Base-by-base conservation (phyloP, 495 filamentous ascomycete genomes). In the Xylaria longipes region DNA sequence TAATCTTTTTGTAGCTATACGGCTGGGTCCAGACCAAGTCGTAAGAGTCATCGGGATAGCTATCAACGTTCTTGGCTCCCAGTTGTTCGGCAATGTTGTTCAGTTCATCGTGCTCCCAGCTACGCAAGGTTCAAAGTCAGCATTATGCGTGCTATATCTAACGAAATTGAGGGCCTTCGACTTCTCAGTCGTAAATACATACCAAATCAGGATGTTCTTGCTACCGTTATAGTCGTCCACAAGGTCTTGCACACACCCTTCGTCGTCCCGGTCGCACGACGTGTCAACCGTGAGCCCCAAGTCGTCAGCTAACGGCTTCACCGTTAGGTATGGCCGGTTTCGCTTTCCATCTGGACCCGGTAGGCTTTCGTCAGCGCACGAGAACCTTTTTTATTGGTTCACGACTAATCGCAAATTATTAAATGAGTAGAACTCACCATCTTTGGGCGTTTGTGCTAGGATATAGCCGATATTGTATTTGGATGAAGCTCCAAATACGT, bases 201-300 rank as follows among this genome's bases (percentile, higher is more conserved):
- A 77, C 75, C 75, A 89, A 56, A 89, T 83, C 7, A 89, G 74
- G 12, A 89, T 84, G 72, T 89, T 89, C 37, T 86, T 86, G 0
- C 73, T 68, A 2, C 86, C 86, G 0, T 72, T 37, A 41, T 87
- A 89, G 1, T 48, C 71, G 4, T 86, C 73, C 1, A 88, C 82
- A 0, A 81, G 82, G 4, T 86, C 70, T 3, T 77, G 73, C 12
- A 88, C 87, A 56, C 84, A 87, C 8, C 80, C 69, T 0, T 74
- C 61, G 60, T 89, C 86, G 65, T 87, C 82, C 1, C 84, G 83
- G 71, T 81, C 79, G 72, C 86, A 86, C 11, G 73, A 73, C 0
- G 77, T 84, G 69, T 89, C 85, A 25, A 88, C 80, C 0, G 76
- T 81, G 7, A 89, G 77, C 6, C 85, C 87, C 1, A 89, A 79